Evolutionary conservation across 345 rosid species (phyloP).

Genomic region (Limnanthes douglasii): DNA sequence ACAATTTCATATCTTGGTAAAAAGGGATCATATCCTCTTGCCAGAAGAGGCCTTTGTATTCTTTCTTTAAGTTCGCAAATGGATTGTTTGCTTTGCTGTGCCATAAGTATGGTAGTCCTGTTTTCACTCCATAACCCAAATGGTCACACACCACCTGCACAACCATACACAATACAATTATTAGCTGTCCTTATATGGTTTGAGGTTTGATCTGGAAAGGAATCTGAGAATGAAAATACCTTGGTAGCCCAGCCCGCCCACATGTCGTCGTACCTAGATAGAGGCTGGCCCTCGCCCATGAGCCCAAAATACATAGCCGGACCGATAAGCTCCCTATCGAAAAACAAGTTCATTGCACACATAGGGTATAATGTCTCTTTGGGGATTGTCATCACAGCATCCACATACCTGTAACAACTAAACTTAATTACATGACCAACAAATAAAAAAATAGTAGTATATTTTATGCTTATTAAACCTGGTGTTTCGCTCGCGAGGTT

Average conservation of each 20-base stretch:
- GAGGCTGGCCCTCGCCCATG: conserved; percentile 20
- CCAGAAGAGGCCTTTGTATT: conserved; percentile 80
- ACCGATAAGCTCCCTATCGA: conserved; percentile 42
- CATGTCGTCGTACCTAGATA: conserved; percentile 16
- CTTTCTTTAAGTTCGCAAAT: conserved; percentile 65
- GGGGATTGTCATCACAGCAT: conserved; percentile 73
- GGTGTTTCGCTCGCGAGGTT: conserved; percentile 70
- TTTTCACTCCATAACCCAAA: conserved; percentile 69
- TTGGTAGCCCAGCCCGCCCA: conserved; percentile 19
- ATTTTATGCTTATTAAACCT: conserved; percentile 27
- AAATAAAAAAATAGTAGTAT: neutral
- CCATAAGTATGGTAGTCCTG: conserved; percentile 78
- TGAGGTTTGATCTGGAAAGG: too few species aligned
- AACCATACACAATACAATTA: neutral
- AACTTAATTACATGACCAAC: neutral
- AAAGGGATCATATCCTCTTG: conserved; percentile 79
- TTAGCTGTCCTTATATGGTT: too few species aligned
- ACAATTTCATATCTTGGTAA: conserved; percentile 45
- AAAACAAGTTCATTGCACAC: conserved; percentile 85
- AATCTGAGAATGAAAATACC: conserved; percentile 1
- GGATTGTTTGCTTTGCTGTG: conserved; percentile 94
- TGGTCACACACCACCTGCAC: conserved; percentile 71
- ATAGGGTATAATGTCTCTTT: conserved; percentile 77
- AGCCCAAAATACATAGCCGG: conserved; percentile 24
- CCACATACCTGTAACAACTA: conserved; percentile 42